Evolutionary conservation across 208 protist genomes (phyloP).

Genomic region (Crithidia sp.): DNA sequence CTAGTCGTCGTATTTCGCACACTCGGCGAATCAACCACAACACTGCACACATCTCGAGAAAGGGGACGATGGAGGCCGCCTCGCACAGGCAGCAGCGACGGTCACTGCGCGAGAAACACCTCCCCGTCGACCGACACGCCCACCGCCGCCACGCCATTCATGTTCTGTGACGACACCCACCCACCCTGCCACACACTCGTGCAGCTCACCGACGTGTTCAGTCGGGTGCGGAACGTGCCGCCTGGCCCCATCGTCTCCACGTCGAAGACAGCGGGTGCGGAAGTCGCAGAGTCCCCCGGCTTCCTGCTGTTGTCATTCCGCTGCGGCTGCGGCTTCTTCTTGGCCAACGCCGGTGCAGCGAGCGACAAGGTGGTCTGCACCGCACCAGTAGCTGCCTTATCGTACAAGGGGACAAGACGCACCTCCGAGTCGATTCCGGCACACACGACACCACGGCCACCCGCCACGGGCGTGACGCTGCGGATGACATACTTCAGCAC

Average conservation of each 20-base stretch:
- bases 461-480: constrained; percentile 50
- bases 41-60: background rate
- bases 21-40: no score
- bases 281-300: constrained; percentile 1
- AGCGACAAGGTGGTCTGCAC: constrained; percentile 10
- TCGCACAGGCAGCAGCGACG: background rate
- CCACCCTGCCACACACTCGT: constrained; percentile 72
- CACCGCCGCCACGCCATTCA: constrained; percentile 45
- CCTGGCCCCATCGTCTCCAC: constrained; percentile 22
- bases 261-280: background rate
- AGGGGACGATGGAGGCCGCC: no score
- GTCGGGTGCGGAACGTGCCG: constrained; percentile 77
- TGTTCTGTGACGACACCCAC: constrained; percentile 50
- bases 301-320: constrained; percentile 11
- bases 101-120: constrained; percentile 63
- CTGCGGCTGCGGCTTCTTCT: constrained; percentile 24
- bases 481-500: constrained; percentile 82
- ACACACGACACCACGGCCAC: constrained; percentile 64
- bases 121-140: constrained; percentile 80
- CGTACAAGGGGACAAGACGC: constrained; percentile 44
- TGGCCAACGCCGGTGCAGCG: constrained; percentile 15
- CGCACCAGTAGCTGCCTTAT: constrained; percentile 6
- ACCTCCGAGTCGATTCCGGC: constrained; percentile 71
- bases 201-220: constrained; percentile 71
- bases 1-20: no score